These are phyloP conservation scores for Nitzschia palea DNA, from an alignment of 108 stramenopile species.

Conservation along the genomic window DNA sequence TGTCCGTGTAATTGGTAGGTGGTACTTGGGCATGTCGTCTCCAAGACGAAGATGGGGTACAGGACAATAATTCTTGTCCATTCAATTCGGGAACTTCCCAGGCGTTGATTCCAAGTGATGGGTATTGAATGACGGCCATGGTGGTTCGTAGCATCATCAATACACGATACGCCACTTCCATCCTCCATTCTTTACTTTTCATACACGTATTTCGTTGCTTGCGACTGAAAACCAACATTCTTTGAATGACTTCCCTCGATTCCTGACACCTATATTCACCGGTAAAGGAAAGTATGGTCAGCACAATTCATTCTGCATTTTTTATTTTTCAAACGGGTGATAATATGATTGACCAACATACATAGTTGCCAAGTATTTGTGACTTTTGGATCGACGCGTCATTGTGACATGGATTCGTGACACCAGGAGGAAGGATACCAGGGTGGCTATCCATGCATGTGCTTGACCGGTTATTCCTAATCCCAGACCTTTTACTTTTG, in stretches of 20 bases:
- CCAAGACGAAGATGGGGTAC: neutral
- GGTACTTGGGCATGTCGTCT: conserved; percentile 12
- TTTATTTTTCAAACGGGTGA: neutral
- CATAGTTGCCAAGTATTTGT: neutral
- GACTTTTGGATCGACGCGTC: conserved; percentile 18
- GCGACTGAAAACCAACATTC: conserved; percentile 24
- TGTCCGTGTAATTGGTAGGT: neutral
- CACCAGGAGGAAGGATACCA: conserved; percentile 45
- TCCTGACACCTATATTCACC: neutral
- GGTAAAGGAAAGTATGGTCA: neutral
- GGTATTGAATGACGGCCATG: conserved; percentile 37
- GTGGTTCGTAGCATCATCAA: conserved; percentile 28
- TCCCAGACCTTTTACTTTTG: neutral
- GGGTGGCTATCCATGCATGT: conserved; percentile 25
- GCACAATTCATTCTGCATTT: neutral
- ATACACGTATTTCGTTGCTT: neutral
- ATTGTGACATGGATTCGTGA: conserved; percentile 28
- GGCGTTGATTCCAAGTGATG: neutral
- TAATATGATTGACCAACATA: neutral
- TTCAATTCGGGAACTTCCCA: conserved; percentile 45
- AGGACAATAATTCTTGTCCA: conserved; percentile 4
- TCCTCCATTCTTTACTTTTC: conserved; percentile 38
- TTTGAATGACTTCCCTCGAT: conserved; percentile 33
- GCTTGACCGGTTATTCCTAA: conserved; percentile 25
- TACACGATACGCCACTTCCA: conserved; percentile 34